These are phyloP conservation scores for Zygotorulaspora chibaensis DNA, from an alignment of 805 yeast genomes.

Conservation along the genomic window DNA sequence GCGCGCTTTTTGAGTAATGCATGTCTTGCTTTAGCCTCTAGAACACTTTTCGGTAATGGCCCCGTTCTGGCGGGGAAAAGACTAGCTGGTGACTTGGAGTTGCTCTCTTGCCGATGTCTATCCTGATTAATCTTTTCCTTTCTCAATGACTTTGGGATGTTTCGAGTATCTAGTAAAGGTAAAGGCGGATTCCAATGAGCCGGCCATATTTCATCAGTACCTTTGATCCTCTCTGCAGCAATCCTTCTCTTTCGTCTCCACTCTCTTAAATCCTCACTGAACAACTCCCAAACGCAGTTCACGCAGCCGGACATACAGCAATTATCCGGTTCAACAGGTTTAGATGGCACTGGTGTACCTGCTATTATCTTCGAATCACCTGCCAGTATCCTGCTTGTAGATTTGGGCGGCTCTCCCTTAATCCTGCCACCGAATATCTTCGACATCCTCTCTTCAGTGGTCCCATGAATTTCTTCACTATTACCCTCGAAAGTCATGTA, in stretches of 20 bases:
- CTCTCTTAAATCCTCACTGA: constrained; percentile 78
- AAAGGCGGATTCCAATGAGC: constrained; percentile 56
- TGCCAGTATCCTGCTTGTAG: constrained; percentile 34
- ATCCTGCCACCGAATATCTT: constrained; percentile 54
- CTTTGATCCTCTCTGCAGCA: constrained; percentile 52
- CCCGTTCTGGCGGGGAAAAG: constrained; percentile 34
- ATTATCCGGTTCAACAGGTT: constrained; percentile 87
- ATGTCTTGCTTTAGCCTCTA: constrained; percentile 28
- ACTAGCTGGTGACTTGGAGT: constrained; percentile 23
- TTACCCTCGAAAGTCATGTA: constrained; percentile 38
- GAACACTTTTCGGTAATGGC: constrained; percentile 35
- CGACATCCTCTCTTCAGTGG: constrained; percentile 46
- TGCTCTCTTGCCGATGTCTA: constrained; percentile 17
- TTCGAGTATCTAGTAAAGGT: constrained; percentile 37
- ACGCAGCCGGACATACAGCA: constrained; percentile 98
- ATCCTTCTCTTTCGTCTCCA: constrained; percentile 61
- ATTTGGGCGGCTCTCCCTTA: constrained; percentile 46
- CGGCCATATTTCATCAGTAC: constrained; percentile 56
- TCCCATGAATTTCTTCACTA: constrained; percentile 23
- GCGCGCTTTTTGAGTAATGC: constrained; percentile 9
- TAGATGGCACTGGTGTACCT: constrained; percentile 76
- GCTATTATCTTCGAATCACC: constrained; percentile 33
- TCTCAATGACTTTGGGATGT: constrained; percentile 41
- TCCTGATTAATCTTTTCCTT: constrained; percentile 26
- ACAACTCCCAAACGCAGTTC: constrained; percentile 95